Conservation (phyloP, 1,284 basidiomycete species). For the Trichosporon coremiiforme region DNA sequence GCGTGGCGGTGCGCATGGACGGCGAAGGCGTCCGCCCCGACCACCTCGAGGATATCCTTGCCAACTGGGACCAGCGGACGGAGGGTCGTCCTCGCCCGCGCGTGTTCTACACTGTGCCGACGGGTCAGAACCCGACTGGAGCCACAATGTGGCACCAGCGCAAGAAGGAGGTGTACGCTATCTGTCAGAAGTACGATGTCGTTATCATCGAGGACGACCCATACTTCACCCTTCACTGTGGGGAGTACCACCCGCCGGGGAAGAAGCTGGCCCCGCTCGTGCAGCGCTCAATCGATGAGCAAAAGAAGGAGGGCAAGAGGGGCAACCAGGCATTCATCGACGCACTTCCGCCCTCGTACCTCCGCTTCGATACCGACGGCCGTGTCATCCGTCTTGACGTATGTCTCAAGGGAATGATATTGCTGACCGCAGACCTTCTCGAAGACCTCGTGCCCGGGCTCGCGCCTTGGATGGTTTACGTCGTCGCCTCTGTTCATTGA, state of each 20-base stretch:
- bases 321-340: constrained; percentile 52
- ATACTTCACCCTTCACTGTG: constrained; percentile 67
- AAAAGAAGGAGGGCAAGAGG: constrained; percentile 49
- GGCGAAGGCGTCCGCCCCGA: constrained; percentile 68
- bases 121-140: constrained; percentile 72
- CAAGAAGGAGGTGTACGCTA: constrained; percentile 75
- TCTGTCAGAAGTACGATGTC: constrained; percentile 75
- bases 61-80: constrained; percentile 67
- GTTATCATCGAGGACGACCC: constrained; percentile 80
- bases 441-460: constrained; percentile 77
- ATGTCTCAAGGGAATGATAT: too few species aligned
- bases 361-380: constrained; percentile 60
- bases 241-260: constrained; percentile 22
- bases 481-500: constrained; percentile 62
- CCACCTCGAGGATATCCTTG: constrained; percentile 65
- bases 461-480: constrained; percentile 77
- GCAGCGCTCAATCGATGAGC: constrained; percentile 46
- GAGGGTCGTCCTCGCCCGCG: constrained; percentile 59
- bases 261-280: constrained; percentile 44
- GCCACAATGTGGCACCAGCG: constrained; percentile 67
- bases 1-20: constrained; percentile 66
- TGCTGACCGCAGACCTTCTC: constrained; percentile 63
- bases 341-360: constrained; percentile 66
- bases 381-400: constrained; percentile 58
- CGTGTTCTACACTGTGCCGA: constrained; percentile 65